Evolutionary conservation across 202 grass and related monocot genomes (phyloP).

Genomic region (Carex sylvatica): DNA sequence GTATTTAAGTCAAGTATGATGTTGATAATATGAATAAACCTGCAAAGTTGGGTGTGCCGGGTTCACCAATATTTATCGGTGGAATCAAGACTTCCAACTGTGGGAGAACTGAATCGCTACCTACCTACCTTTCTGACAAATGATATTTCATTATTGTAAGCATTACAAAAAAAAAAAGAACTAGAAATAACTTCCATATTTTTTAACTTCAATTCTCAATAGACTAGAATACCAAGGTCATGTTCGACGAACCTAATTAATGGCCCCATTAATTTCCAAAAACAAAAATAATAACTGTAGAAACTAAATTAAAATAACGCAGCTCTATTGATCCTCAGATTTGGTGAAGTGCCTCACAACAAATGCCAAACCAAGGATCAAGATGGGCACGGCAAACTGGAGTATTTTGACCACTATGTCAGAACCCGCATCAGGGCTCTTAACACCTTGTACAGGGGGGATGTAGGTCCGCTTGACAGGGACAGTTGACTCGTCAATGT

Average conservation of each 20-base stretch:
- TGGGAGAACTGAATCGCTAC: not conserved
- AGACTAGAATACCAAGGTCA: conserved; percentile 11
- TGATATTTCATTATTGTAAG: not conserved
- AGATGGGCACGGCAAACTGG: conserved; percentile 38
- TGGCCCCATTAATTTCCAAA: not conserved
- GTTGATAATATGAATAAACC: not conserved
- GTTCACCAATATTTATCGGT: no score
- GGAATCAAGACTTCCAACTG: not conserved
- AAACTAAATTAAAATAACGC: not conserved
- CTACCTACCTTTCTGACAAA: not conserved
- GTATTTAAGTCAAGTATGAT: not conserved
- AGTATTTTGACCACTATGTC: conserved; percentile 34
- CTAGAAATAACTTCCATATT: conserved; percentile 1
- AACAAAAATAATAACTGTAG: not conserved
- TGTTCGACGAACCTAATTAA: not conserved
- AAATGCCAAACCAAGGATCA: conserved; percentile 49
- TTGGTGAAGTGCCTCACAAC: conserved; percentile 43
- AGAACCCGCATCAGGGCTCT: not conserved
- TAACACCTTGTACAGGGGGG: not conserved
- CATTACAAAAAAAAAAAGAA: not conserved
- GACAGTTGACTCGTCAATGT: conserved; percentile 46
- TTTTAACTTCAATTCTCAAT: not conserved
- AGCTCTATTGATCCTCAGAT: conserved; percentile 22
- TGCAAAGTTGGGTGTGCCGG: not conserved
- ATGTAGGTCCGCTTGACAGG: conserved; percentile 21